Evolutionary conservation across 306 rosid genomes (phyloP).

Genomic region (Prunus persica): DNA sequence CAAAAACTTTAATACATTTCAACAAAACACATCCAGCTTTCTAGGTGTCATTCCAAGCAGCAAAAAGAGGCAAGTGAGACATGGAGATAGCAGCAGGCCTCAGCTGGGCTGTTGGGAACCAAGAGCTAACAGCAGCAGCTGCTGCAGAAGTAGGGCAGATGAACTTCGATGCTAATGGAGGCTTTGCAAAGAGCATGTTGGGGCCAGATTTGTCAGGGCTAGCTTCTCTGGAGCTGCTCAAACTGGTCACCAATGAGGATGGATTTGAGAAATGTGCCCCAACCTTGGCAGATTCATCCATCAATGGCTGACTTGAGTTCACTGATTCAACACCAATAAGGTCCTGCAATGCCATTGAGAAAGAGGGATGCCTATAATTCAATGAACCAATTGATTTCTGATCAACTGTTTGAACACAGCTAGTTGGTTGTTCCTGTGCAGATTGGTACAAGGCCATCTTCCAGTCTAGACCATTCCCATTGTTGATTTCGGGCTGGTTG

Average conservation of each 20-base stretch:
- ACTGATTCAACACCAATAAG: slow-evolving; percentile 54
- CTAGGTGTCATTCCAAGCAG: slow-evolving; percentile 82
- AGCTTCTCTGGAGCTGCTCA: slow-evolving; percentile 75
- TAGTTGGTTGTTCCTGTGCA: slow-evolving; percentile 26
- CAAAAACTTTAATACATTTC: slow-evolving; percentile 30
- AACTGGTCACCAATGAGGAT: slow-evolving; percentile 75
- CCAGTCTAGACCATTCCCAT: slow-evolving; percentile 46
- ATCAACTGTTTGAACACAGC: slow-evolving; percentile 31
- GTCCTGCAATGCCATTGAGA: slow-evolving; percentile 60
- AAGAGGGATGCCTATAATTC: slow-evolving; percentile 43
- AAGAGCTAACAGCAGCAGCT: slow-evolving; percentile 45
- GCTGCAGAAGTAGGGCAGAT: slow-evolving; percentile 16
- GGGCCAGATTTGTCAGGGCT: slow-evolving; percentile 76
- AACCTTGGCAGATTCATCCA: slow-evolving; percentile 39
- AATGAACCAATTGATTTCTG: slow-evolving; percentile 39
- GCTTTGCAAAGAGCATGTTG: slow-evolving; percentile 48
- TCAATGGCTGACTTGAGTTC: slow-evolving; percentile 27
- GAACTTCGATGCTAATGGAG: slow-evolving; percentile 47
- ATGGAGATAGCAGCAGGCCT: slow-evolving; percentile 67
- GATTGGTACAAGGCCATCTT: slow-evolving; percentile 44
- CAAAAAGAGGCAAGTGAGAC: slow-evolving; percentile 82
- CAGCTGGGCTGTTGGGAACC: slow-evolving; percentile 69
- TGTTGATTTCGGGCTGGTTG: slow-evolving; percentile 22
- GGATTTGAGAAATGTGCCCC: slow-evolving; percentile 67
- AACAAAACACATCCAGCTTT: neutral